Evolutionary conservation across 2,329 filamentous ascomycete species (phyloP), one percentile per base, ranked within the genome.

Genomic region (Rosellinia necatrix): DNA sequence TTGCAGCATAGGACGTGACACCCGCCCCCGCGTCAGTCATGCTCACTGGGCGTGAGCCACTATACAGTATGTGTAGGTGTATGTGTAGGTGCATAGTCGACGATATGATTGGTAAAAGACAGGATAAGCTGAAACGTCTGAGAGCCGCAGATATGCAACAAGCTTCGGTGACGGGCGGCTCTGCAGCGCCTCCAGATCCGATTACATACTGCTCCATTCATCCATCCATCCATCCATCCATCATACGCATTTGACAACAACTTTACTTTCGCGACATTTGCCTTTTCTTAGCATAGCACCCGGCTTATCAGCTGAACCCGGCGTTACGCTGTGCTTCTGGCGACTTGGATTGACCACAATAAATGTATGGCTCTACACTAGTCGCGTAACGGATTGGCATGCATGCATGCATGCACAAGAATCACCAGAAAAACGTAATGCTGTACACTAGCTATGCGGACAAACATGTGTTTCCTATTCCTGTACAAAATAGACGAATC

Each of bases 241-340:
- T n/a, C n/a, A n/a, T n/a, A n/a, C n/a, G n/a, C n/a, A n/a, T n/a
- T n/a, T n/a, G n/a, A n/a, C n/a, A n/a, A n/a, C n/a, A n/a, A n/a
- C n/a, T n/a, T n/a, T n/a, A 35, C 29, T 35, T 27, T 24, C 17
- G 7, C 24, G 22, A 50, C 27, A 13, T 15, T 32, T 12, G 1
- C 6, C 19, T 42, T 43, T 47, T 37, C 24, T 43, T 35, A 46
- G 53, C 41, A 35, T 19, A 27, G 55, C 55, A 49, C 55, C 38
- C 53, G 53, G 27, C 21, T 3, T 19, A n/a, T 22, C 19, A 38
- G 43, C 29, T 27, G 29, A 27, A 32, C 37, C 32, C n/a, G 37
- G 54, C 54, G 54, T 57, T 49, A 53, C 54, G 54, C 54, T 30
- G 42, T 13, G 30, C 38, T n/a, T 24, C 38, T 25, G 12, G 55